A percentile compares a stretch with the other conserved stretches of the same genome.
Evolutionary conservation across 2,329 filamentous ascomycete genomes (phyloP).

Genomic region (Phialemonium atrogriseum): DNA sequence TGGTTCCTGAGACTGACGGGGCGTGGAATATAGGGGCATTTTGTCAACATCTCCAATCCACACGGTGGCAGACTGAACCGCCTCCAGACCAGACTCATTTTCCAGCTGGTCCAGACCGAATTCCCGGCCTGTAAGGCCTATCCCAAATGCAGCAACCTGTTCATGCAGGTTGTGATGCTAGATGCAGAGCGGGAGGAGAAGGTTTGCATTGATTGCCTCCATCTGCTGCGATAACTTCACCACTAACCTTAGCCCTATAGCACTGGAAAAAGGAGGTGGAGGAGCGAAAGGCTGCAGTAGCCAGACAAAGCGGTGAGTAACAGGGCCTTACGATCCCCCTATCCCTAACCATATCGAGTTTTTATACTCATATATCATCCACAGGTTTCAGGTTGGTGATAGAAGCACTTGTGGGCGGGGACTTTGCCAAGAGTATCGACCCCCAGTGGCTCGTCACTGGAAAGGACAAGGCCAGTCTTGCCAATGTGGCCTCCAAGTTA

Average conservation of each 20-base stretch:
- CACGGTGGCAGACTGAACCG: slow-evolving; percentile 14
- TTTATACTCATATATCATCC: background rate
- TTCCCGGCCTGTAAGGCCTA: slow-evolving; percentile 11
- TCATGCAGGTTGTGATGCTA: slow-evolving; percentile 11
- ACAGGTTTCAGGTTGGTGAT: slow-evolving; percentile 19
- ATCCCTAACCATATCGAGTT: background rate
- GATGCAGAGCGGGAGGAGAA: slow-evolving; percentile 2
- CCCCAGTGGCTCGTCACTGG: slow-evolving; percentile 4
- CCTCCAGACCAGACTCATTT: slow-evolving; percentile 18
- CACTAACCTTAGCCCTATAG: too few relatives aligned
- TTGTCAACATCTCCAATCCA: slow-evolving; percentile 13
- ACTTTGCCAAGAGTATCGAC: slow-evolving; percentile 15
- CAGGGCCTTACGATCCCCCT: background rate
- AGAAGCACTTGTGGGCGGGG: slow-evolving; percentile 22
- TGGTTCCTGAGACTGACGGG: too few relatives aligned
- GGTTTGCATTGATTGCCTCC: background rate
- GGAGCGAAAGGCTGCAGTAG: slow-evolving; percentile 5
- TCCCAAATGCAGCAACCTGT: slow-evolving; percentile 1
- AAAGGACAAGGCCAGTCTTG: background rate
- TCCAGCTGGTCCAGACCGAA: slow-evolving; percentile 15
- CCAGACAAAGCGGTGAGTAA: slow-evolving; percentile 10
- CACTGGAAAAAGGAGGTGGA: too few relatives aligned
- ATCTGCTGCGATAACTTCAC: too few relatives aligned
- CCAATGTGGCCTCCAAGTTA: slow-evolving; percentile 4
- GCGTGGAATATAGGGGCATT: slow-evolving; percentile 1